These are phyloP conservation scores for Plasmodium vivax DNA, from an alignment of 169 alveolate genomes.

Conservation along the genomic window DNA sequence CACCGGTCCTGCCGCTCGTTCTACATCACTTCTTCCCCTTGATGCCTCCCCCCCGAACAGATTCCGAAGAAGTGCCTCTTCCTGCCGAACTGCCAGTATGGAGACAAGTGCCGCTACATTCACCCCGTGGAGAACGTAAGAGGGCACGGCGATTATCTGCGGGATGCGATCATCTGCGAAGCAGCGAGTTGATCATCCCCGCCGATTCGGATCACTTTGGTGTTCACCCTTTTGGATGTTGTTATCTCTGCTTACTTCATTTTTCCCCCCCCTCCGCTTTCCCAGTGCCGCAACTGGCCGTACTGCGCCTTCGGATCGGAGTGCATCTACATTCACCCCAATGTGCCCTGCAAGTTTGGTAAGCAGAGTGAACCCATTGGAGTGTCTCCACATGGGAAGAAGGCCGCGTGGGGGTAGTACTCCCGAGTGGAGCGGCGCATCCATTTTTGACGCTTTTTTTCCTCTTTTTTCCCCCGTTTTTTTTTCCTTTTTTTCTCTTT, in stretches of 20 bases:
- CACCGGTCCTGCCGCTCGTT: no score
- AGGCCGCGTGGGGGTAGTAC: background rate
- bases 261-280: background rate
- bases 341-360: conserved; percentile 82
- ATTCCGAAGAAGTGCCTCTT: conserved; percentile 80
- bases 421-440: background rate
- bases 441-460: no score
- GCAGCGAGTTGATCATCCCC: background rate
- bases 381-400: background rate
- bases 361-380: background rate
- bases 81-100: conserved; percentile 85
- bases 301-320: conserved; percentile 82
- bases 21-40: background rate
- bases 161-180: background rate
- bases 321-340: conserved; percentile 83
- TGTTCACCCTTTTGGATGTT: background rate
- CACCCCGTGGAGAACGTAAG: conserved; percentile 84
- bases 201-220: background rate
- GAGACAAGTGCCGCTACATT: conserved; percentile 87
- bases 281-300: conserved; percentile 82
- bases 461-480: background rate
- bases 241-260: background rate
- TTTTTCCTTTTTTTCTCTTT: background rate
- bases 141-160: background rate
- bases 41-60: conserved; percentile 9